A percentile compares a stretch with the other conserved stretches of the same genome.
These are phyloP conservation scores for Diaporthe longicolla DNA, from an alignment of 2,329 filamentous ascomycete genomes.

Conservation along the genomic window DNA sequence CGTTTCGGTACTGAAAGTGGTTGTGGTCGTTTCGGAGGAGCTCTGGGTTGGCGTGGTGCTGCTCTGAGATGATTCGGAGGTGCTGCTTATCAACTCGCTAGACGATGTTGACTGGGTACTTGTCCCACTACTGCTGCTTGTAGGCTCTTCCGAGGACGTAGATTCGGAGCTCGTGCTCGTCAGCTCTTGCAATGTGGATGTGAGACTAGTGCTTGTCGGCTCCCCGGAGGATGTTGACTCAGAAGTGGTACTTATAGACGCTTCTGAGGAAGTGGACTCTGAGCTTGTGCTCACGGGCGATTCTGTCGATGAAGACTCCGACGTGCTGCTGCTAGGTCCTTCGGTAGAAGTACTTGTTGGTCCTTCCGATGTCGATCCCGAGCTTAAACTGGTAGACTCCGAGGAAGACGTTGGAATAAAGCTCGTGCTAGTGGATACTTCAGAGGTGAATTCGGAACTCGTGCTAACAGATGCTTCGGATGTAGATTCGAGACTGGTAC, in stretches of 20 bases:
- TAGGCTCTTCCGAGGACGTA: background rate
- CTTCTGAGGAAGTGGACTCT: background rate
- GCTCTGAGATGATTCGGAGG: background rate
- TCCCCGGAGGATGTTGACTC: background rate
- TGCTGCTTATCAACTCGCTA: background rate
- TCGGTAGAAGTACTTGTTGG: background rate
- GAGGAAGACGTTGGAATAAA: background rate
- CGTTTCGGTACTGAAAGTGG: background rate
- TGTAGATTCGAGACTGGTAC: background rate
- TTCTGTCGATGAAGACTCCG: background rate
- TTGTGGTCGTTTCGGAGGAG: background rate
- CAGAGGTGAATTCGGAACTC: background rate
- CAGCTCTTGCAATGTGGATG: background rate
- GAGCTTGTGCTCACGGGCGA: background rate
- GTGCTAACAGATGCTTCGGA: background rate
- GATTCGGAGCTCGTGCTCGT: background rate
- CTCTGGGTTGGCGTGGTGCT: background rate
- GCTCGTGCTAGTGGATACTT: background rate
- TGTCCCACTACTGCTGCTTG: background rate
- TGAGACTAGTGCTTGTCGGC: background rate
- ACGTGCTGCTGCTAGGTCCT: background rate
- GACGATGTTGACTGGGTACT: background rate
- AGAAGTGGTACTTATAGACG: background rate
- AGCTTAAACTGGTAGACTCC: background rate
- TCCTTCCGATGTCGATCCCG: background rate